Evolutionary conservation across 345 rosid species (phyloP).

Genomic region (Ricinus communis): DNA sequence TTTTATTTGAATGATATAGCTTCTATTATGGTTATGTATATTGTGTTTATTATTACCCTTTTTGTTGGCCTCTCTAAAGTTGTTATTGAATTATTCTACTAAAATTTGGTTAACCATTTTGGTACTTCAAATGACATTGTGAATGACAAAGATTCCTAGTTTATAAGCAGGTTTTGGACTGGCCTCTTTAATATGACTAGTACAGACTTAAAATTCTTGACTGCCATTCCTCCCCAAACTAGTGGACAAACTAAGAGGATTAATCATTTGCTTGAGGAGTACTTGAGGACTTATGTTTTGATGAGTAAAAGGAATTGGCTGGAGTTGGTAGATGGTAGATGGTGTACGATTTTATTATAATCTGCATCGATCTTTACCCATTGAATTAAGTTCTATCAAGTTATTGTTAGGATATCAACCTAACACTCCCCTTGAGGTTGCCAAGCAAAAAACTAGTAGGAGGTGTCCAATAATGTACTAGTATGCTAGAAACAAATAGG

Average conservation of each 20-base stretch:
- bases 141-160: neutral
- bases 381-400: neutral
- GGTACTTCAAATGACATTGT: neutral
- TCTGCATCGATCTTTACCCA: neutral
- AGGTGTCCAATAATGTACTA: neutral
- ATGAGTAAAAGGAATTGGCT: too few species aligned
- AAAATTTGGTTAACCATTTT: too few species aligned
- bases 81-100: neutral
- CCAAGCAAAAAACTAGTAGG: neutral
- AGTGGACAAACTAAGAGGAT: too few species aligned
- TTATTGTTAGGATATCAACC: neutral
- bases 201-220: too few species aligned
- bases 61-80: neutral
- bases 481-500: neutral
- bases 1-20: neutral
- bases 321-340: too few species aligned
- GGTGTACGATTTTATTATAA: too few species aligned
- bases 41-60: neutral
- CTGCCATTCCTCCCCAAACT: too few species aligned
- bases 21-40: neutral
- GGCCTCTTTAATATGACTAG: too few species aligned
- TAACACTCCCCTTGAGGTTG: neutral
- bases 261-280: too few species aligned
- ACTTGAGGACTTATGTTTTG: too few species aligned
- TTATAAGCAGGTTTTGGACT: neutral